phyloP scores from a whole-genome alignment of 2,329 filamentous ascomycete species.

The Botryosphaeria agaves region DNA sequence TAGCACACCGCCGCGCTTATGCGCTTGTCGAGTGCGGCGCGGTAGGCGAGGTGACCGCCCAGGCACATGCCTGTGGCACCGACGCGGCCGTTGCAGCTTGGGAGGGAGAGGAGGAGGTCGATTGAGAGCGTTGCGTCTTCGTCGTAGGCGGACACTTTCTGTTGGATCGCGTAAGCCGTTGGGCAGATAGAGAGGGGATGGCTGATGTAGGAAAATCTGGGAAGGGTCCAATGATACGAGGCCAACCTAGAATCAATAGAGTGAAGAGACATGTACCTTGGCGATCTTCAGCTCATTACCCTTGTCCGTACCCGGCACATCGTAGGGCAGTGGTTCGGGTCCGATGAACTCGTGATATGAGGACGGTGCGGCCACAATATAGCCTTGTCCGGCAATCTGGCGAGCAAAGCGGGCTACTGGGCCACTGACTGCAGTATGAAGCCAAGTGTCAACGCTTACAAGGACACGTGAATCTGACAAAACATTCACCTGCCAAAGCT shows the following conservation, averaged over 20 bases:
- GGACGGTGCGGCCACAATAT: slow-evolving; percentile 80
- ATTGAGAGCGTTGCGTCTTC: slow-evolving; percentile 30
- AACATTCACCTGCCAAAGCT: background rate
- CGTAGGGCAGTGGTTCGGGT: slow-evolving; percentile 68
- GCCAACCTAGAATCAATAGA: too few relatives aligned
- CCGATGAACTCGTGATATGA: slow-evolving; percentile 89
- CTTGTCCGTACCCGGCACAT: slow-evolving; percentile 70
- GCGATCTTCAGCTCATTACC: slow-evolving; percentile 76
- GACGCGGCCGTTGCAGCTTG: slow-evolving; percentile 53
- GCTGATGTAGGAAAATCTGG: background rate
- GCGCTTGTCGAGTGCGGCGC: slow-evolving; percentile 56
- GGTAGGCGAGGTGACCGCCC: slow-evolving; percentile 70
- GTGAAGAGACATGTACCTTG: slow-evolving; percentile 35
- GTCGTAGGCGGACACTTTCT: slow-evolving; percentile 76
- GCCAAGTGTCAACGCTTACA: background rate
- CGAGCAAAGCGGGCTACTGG: slow-evolving; percentile 79
- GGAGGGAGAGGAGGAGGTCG: slow-evolving; percentile 20
- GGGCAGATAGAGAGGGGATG: background rate
- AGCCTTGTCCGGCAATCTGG: slow-evolving; percentile 83
- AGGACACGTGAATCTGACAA: background rate
- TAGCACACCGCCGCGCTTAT: slow-evolving; percentile 68
- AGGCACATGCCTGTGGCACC: slow-evolving; percentile 83
- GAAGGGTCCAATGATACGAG: background rate
- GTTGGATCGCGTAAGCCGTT: slow-evolving; percentile 4
- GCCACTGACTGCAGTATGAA: slow-evolving; percentile 30